A percentile compares a stretch with the other conserved stretches of the same genome.
Conservation (phyloP, 345 rosid species). For the Physaria fendleri region DNA sequence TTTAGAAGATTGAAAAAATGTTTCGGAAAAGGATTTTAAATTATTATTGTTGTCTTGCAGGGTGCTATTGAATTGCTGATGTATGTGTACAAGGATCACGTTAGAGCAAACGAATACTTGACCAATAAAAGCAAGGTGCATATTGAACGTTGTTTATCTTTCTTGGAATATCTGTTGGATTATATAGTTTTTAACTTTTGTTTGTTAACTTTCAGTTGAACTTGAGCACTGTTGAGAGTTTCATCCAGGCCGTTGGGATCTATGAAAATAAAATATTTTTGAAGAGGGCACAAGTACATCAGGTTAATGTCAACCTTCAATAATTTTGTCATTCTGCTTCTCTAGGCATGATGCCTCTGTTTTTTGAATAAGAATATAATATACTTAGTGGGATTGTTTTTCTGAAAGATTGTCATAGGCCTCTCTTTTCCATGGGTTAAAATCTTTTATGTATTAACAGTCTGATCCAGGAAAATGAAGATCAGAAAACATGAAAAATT, state of each 20-base stretch:
- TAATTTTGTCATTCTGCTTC: not conserved
- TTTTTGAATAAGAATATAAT: not conserved
- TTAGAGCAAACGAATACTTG: slow-evolving; percentile 68
- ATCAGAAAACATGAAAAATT: not conserved
- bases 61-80: slow-evolving; percentile 90
- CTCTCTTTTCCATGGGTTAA: not conserved
- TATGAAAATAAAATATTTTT: slow-evolving; percentile 79
- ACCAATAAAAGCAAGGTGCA: slow-evolving; percentile 73
- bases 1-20: not conserved
- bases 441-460: not conserved
- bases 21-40: not conserved
- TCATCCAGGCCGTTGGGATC: slow-evolving; percentile 83
- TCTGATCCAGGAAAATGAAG: not conserved
- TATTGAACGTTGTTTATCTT: slow-evolving; percentile 4
- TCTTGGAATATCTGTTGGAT: not conserved
- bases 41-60: slow-evolving; percentile 28
- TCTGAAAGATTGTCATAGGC: not conserved
- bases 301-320: slow-evolving; percentile 39
- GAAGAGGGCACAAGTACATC: slow-evolving; percentile 68
- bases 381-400: not conserved
- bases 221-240: slow-evolving; percentile 68
- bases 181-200: not conserved
- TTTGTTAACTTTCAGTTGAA: slow-evolving; percentile 47
- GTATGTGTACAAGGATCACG: slow-evolving; percentile 81
- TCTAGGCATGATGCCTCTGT: not conserved